Evolutionary conservation across 2,329 filamentous ascomycete genomes (phyloP).

Genomic region (Fusarium nelsonii): DNA sequence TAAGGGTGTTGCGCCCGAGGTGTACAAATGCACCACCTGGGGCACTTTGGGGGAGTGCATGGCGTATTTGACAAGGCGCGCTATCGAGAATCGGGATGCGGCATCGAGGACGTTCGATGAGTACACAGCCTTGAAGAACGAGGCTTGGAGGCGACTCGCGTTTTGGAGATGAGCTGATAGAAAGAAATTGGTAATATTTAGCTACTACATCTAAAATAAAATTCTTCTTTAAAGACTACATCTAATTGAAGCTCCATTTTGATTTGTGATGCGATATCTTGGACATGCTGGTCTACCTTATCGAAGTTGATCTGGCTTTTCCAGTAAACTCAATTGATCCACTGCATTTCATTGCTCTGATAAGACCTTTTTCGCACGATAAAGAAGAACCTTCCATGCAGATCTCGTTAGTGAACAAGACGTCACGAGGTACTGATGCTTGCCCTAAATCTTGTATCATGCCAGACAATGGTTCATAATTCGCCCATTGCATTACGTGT

Average conservation of each 20-base stretch:
- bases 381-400: not conserved
- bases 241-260: not conserved
- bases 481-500: not conserved
- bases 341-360: not conserved
- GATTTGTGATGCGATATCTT: not conserved
- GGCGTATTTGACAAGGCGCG: slow-evolving; percentile 54
- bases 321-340: slow-evolving; percentile 2
- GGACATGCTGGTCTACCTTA: no score
- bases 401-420: not conserved
- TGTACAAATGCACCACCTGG: slow-evolving; percentile 58
- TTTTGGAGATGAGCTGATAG: slow-evolving; percentile 25
- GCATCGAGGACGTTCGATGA: slow-evolving; percentile 51
- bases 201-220: not conserved
- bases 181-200: not conserved
- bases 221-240: not conserved
- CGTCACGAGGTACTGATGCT: not conserved
- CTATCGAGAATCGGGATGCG: slow-evolving; percentile 56
- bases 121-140: slow-evolving; percentile 49
- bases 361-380: not conserved
- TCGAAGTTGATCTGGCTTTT: no score
- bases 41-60: slow-evolving; percentile 56
- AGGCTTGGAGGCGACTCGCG: slow-evolving; percentile 51
- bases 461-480: not conserved
- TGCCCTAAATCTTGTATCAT: not conserved
- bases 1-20: slow-evolving; percentile 45